Conservation (phyloP, 2,329 filamentous ascomycete species). For the Aspergillus vadensis region DNA sequence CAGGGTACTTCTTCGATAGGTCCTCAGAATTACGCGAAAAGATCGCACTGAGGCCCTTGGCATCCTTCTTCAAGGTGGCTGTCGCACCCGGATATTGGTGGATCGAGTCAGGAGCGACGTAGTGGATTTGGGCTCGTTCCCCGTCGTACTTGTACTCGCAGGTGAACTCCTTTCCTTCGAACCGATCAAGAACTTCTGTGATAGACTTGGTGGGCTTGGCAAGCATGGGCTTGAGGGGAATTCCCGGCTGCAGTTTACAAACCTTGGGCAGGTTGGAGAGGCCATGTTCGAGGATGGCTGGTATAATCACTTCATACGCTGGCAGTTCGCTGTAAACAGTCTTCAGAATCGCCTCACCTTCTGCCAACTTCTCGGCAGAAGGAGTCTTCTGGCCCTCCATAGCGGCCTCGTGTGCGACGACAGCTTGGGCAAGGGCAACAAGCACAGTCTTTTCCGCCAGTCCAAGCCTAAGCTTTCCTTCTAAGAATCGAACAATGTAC, state of each 20-base stretch:
- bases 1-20: slow-evolving; percentile 94
- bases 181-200: slow-evolving; percentile 93
- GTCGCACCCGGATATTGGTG: slow-evolving; percentile 67
- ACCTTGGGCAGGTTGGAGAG: slow-evolving; percentile 78
- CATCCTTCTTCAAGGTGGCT: slow-evolving; percentile 65
- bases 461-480: slow-evolving; percentile 89
- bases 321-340: slow-evolving; percentile 91
- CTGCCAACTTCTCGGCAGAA: slow-evolving; percentile 73
- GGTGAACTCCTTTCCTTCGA: slow-evolving; percentile 92
- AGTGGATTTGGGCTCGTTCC: slow-evolving; percentile 97
- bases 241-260: slow-evolving; percentile 89
- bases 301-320: slow-evolving; percentile 92
- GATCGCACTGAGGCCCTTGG: slow-evolving; percentile 78
- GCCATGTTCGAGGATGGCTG: slow-evolving; percentile 82
- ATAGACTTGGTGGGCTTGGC: slow-evolving; percentile 98
- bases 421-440: slow-evolving; percentile 83
- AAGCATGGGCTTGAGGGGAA: slow-evolving; percentile 97
- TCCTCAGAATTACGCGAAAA: slow-evolving; percentile 98
- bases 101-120: slow-evolving; percentile 78
- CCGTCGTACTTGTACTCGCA: slow-evolving; percentile 99
- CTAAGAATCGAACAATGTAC: slow-evolving; percentile 86
- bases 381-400: slow-evolving; percentile 67
- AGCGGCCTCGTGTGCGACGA: slow-evolving; percentile 80
- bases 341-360: slow-evolving; percentile 85
- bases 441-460: slow-evolving; percentile 91